Base-by-base conservation (phyloP, 1,284 basidiomycete species). In the Hypsizygus ulmarius region DNA sequence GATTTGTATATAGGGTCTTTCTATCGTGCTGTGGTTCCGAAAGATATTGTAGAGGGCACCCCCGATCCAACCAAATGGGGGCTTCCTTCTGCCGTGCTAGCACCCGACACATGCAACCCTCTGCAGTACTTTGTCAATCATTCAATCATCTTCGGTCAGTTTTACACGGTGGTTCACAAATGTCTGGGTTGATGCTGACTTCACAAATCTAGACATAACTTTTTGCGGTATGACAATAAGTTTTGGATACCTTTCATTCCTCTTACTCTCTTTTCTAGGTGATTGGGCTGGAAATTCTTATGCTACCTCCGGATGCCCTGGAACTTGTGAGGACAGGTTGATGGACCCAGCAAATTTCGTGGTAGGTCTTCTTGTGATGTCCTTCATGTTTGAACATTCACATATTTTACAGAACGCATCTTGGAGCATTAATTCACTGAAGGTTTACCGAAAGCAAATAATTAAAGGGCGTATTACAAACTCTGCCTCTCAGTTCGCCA, bases 241-340 rank as follows among this genome's bases (percentile, higher is more conserved):
- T 9, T 30, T 40, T 16, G 15, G 7, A 30, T 28, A 12, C 12
- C 15, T 5, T 19, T 36, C 27, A 29, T 11, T 27, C 36, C 15
- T 18, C 39, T 51, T 11, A 54, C 34, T 18, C 41, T 50, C 41
- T 12, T 19, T 50, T 49, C 12, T 50, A 85, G 86, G 88, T 55
- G 87, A 88, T 64, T 90, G 87, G 87, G 89, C 87, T 3, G 88
- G 87, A 34, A 84, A 87, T 60, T 81, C 82, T 2, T 90, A 87
- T 59, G 73, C 76, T 7, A 83, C 81, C 4, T 81, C 84, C 1
- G 77, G 78, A 15, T 91, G 87, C 59, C 83, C 86, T 5, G 89
- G 88, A 33, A 83, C 84, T 35, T 91, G 89, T 59, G 61, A 73
- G 10, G 73, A 79, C 15, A 72, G 73, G 47, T 63, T 91, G 30